Base-by-base conservation (phyloP, 1,284 basidiomycete genomes). In the Cutaneotrichosporon cavernicola region DNA sequence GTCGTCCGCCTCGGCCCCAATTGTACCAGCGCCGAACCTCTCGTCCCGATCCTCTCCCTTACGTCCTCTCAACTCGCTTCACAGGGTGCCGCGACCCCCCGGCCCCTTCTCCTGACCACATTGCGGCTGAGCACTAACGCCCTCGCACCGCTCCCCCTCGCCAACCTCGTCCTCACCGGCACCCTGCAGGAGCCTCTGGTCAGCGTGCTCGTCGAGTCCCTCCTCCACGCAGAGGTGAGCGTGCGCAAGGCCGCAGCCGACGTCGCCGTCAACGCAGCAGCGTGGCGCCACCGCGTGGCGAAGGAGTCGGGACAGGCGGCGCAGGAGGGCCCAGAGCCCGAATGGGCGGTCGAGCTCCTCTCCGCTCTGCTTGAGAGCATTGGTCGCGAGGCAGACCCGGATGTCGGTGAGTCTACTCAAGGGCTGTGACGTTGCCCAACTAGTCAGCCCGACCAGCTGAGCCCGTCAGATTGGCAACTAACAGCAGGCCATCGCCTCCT, bases 321-420 rank as follows among this genome's bases (percentile, higher is more conserved):
- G 76, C 73, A 7, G 84, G 84, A 85, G 64, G 82, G 75, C 16
- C 82, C 81, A 21, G 83, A 83, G 47, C 88, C 84, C 36, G 91
- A 93, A 60, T 94, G 91, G 91, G 88, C 91, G 72, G 82, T 90
- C 0, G 92, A 95, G 80, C 80, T 94, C 21, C 81, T 89, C 4
- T 90, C 88, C 70, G 92, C 90, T 0, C 75, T 95, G 16, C 76
- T 92, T 0, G 90, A 91, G 76, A 89, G 88, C 9, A 77, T 94
- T 46, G 83, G 83, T 57, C 84, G 84, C 69, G 92, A 94, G 80
- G 83, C 80, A 60, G 83, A 84, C 67, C 90, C 92, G 77, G 92
- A 92, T 74, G 86, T 90, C 68, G 87, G 90, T 90, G 66, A 81
- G 90, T 86, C 16, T 36, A 38, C 14, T 14, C 61, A 8, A 36